Conservation (phyloP, 306 rosid genomes). For the Oxytropis ochrocephala region DNA sequence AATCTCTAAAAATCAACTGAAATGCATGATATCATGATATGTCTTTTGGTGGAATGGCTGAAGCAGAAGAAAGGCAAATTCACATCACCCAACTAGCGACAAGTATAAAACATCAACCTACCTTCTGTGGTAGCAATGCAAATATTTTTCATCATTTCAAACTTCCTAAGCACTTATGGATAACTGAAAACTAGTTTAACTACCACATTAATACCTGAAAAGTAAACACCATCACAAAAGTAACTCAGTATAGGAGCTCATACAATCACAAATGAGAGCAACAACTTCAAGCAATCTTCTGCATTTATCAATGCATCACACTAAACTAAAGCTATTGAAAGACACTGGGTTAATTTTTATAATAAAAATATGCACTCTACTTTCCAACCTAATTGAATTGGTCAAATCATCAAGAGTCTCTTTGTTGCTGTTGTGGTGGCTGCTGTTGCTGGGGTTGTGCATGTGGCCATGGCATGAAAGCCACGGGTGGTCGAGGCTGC, state of each 20-base stretch:
- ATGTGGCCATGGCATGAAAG: constrained; percentile 76
- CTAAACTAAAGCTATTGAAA: constrained; percentile 16
- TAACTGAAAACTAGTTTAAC: constrained; percentile 15
- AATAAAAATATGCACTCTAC: constrained; percentile 15
- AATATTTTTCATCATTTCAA: constrained; percentile 7
- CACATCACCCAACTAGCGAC: no score
- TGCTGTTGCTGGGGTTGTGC: constrained; percentile 50
- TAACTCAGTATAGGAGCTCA: constrained; percentile 4
- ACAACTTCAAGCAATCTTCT: constrained; percentile 4
- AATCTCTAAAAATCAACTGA: no score
- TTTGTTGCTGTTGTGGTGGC: constrained; percentile 38
- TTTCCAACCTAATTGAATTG: neutral
- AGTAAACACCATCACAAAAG: constrained; percentile 1
- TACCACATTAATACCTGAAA: constrained; percentile 13
- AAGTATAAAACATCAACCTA: neutral
- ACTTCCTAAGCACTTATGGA: constrained; percentile 10
- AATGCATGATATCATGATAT: no score
- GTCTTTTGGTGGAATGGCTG: no score
- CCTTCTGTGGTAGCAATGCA: constrained; percentile 3
- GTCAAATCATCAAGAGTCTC: constrained; percentile 36
- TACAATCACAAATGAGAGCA: constrained; percentile 26
- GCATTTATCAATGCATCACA: constrained; percentile 14
- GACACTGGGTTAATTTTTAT: constrained; percentile 12
- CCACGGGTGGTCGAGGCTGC: constrained; percentile 57
- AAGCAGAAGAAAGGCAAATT: no score